Evolutionary conservation across 2,329 filamentous ascomycete species (phyloP).

Genomic region (Cordyceps pruinosa): DNA sequence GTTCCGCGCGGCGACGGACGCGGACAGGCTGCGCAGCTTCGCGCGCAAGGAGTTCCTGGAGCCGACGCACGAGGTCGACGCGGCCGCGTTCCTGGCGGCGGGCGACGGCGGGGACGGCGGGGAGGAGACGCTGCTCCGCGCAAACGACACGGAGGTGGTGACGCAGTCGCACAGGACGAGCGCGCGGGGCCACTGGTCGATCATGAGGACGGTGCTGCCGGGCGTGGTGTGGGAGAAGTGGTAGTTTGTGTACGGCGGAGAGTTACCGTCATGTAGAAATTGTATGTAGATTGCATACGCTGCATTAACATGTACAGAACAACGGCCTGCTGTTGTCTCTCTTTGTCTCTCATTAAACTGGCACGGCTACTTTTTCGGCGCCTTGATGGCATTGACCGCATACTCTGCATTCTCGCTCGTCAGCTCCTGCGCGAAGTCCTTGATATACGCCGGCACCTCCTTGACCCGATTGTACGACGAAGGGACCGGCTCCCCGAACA

Average conservation of each 20-base stretch:
- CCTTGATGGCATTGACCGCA: conserved; percentile 30
- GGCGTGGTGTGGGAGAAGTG: conserved; percentile 78
- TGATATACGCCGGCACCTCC: conserved; percentile 55
- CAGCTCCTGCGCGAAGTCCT: conserved; percentile 17
- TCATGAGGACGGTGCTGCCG: conserved; percentile 84
- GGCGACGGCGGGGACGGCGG: conserved; percentile 30
- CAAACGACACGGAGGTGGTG: conserved; percentile 59
- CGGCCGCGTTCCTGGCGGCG: conserved; percentile 38
- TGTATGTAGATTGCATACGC: neutral
- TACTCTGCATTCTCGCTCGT: conserved; percentile 3
- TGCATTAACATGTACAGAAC: neutral
- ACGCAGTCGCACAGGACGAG: conserved; percentile 66
- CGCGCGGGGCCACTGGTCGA: conserved; percentile 78
- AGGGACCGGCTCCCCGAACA: conserved; percentile 56
- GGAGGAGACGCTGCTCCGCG: conserved; percentile 40
- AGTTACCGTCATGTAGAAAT: neutral
- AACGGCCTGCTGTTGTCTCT: neutral
- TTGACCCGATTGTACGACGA: conserved; percentile 51
- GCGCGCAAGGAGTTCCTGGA: conserved; percentile 63
- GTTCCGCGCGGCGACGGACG: conserved; percentile 59
- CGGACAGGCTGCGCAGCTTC: conserved; percentile 66
- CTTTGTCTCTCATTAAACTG: neutral
- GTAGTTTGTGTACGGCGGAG: conserved; percentile 37
- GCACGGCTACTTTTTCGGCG: neutral
- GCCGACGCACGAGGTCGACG: conserved; percentile 64